phyloP scores from a whole-genome alignment of 306 rosid genomes.

The Pyrus pyrifolia region DNA sequence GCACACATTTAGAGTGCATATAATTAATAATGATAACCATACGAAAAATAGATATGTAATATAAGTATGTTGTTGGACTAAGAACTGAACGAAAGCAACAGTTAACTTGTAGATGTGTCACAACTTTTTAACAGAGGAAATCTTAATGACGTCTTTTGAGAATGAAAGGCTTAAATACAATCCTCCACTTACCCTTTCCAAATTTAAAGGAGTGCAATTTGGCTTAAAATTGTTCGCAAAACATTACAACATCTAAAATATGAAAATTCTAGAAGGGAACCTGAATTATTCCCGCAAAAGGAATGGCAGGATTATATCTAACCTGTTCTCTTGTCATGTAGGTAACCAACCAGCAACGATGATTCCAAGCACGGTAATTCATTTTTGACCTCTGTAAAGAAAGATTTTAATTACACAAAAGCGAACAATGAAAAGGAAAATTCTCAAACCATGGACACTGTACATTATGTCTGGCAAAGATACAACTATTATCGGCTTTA shows the following conservation, averaged over 20 bases:
- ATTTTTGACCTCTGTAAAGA: slow-evolving; percentile 70
- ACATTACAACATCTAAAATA: neutral
- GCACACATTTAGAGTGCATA: slow-evolving; percentile 11
- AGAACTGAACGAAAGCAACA: neutral
- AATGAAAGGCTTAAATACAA: neutral
- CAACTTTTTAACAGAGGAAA: neutral
- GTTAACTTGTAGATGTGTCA: neutral
- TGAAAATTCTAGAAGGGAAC: neutral
- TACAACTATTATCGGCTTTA: neutral
- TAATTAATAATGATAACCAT: slow-evolving; percentile 6
- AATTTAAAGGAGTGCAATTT: neutral
- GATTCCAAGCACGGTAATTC: slow-evolving; percentile 97
- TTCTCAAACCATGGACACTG: neutral
- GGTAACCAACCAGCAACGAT: slow-evolving; percentile 75
- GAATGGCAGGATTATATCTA: neutral
- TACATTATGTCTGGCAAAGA: neutral
- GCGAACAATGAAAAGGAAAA: neutral
- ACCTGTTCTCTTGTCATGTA: slow-evolving; percentile 71
- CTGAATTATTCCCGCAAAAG: neutral
- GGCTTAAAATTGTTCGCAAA: neutral
- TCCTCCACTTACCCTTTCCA: neutral
- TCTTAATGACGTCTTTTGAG: neutral
- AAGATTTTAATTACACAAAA: slow-evolving; percentile 12
- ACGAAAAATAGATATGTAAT: neutral
- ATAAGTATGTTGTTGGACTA: neutral